These are phyloP conservation scores for Trichoderma citrinoviride DNA, from an alignment of 2,329 filamentous ascomycete genomes.

Conservation along the genomic window DNA sequence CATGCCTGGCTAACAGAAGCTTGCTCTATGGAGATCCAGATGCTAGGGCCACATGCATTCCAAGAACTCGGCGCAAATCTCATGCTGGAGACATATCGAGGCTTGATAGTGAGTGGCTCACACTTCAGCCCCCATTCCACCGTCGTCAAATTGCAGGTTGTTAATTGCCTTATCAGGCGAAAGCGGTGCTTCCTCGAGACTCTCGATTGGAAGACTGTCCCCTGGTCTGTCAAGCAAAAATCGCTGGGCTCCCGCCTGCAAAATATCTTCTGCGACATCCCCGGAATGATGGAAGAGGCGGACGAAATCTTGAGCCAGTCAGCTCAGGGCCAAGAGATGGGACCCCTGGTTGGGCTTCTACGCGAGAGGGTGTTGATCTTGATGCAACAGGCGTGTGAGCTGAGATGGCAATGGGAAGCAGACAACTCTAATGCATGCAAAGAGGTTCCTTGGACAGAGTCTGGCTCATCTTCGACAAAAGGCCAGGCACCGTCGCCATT, in stretches of 20 bases:
- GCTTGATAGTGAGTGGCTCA: neutral
- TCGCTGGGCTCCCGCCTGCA: neutral
- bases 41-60: neutral
- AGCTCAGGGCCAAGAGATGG: neutral
- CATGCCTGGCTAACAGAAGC: neutral
- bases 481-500: neutral
- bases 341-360: neutral
- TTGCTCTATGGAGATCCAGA: neutral
- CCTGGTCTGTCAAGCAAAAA: neutral
- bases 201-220: neutral
- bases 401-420: neutral
- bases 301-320: neutral
- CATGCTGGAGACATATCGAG: conserved; percentile 1
- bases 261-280: neutral
- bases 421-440: neutral
- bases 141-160: neutral
- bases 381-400: neutral
- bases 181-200: neutral
- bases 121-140: neutral
- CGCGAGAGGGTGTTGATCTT: neutral
- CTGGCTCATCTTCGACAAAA: neutral
- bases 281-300: neutral
- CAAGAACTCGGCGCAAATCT: neutral
- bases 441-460: neutral
- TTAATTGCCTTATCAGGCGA: neutral